A percentile compares a stretch with the other conserved stretches of the same genome.
Evolutionary conservation across 2,329 filamentous ascomycete species (phyloP).

Genomic region (Ascosphaera apis): DNA sequence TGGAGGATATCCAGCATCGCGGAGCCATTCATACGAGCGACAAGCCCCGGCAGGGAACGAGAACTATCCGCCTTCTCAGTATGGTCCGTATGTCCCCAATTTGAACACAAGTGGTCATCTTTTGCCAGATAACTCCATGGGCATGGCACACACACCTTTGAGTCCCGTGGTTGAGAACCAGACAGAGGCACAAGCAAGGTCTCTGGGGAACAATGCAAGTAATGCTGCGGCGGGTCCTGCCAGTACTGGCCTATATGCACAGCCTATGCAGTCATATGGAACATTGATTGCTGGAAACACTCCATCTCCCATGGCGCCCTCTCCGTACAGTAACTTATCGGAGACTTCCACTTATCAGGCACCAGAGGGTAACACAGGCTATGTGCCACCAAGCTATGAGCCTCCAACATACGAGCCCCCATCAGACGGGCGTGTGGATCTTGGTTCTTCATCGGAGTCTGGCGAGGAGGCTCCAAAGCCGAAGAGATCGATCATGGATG

Average conservation of each 20-base stretch:
- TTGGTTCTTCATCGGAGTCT: constrained; percentile 28
- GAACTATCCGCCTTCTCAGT: constrained; percentile 11
- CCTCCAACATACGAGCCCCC: constrained; percentile 14
- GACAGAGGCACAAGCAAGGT: constrained; percentile 6
- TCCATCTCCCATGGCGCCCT: neutral
- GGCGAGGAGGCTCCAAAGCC: constrained; percentile 30
- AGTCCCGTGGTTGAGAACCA: constrained; percentile 18
- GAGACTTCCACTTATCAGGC: constrained; percentile 15
- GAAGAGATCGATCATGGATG: constrained; percentile 59
- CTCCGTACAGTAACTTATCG: neutral
- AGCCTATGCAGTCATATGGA: neutral
- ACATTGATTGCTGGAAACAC: neutral
- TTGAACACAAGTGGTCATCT: constrained; percentile 8
- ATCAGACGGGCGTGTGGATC: constrained; percentile 17
- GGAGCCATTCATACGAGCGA: constrained; percentile 17
- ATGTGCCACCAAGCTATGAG: constrained; percentile 11
- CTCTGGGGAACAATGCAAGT: neutral
- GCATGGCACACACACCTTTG: constrained; percentile 16
- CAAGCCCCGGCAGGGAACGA: constrained; percentile 13
- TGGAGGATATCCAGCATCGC: constrained; percentile 12
- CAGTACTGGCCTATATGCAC: constrained; percentile 1
- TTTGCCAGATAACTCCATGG: constrained; percentile 13
- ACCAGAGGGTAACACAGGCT: constrained; percentile 6
- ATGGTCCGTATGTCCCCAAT: constrained; percentile 9
- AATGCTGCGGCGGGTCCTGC: constrained; percentile 1